Base-by-base conservation (phyloP, 2,329 filamentous ascomycete species). In the Lachnum nothofagi region DNA sequence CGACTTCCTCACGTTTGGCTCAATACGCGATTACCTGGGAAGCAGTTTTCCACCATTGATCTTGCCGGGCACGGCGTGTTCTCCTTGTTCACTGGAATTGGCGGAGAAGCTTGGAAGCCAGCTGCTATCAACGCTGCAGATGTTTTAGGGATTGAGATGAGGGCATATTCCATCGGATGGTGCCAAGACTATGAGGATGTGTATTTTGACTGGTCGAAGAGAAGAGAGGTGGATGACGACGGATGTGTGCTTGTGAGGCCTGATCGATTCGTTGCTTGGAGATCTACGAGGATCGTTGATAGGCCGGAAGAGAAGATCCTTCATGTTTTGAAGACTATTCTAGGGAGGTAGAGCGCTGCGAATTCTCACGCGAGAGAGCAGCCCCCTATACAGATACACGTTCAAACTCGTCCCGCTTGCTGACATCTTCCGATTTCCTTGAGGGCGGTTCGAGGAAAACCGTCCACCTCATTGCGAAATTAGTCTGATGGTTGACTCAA, bases 1-100 rank as follows among this genome's bases (percentile, higher is more conserved):
- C 69, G 80, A 2, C 64, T 84, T 19, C 82, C 82, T 4, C 82
- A 86, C 62, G 80, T 71, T 0, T 85, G 82, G 82, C 65, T 85
- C 14, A 77, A 80, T 63, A 70, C 69, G 17, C 57, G 67, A 5
- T 57, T 69, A 9, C 73, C 78, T 0, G 65, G 65, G 8, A 60
- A 70, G 44, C 65, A 66, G 12, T 65, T 78, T 16, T 82, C 78
- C 1, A 83, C 79, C 0, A 74, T 79, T 39, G 81, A 85, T 60
- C 63, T 85, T 1, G 77, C 77, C 0, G 80, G 80, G 0, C 69
- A 82, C 42, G 75, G 77, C 0, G 56, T 57, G 0, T 82, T 80
- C 58, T 67, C 63, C 10, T 58, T 79, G 2, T 60, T 79, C 6
- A 77, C 74, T 0, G 79, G 80, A 0, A 72, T 77, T n/a, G 78